A percentile compares a stretch with the other conserved stretches of the same genome.
Conservation (phyloP, 2,329 filamentous ascomycete genomes). For the Thermothelomyces thermophilus region DNA sequence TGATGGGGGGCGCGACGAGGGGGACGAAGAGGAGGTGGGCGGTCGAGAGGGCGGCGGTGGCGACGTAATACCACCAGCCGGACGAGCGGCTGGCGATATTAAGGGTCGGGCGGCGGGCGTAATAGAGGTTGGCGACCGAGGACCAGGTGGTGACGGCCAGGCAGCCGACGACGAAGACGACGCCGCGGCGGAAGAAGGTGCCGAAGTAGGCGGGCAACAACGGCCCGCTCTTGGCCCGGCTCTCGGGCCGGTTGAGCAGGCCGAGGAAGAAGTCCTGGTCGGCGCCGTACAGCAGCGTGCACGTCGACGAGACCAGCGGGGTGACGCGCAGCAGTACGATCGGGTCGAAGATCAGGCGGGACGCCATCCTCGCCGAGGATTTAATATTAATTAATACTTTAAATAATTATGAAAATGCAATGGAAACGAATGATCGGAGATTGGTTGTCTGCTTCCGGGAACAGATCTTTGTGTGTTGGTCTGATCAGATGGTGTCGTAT, state of each 20-base stretch:
- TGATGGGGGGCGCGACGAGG: constrained; percentile 29
- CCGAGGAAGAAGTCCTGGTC: constrained; percentile 40
- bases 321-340: constrained; percentile 36
- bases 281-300: constrained; percentile 38
- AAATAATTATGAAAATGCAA: no score
- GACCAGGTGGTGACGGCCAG: constrained; percentile 31
- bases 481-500: no score
- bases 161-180: constrained; percentile 31
- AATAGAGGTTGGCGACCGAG: constrained; percentile 26
- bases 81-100: constrained; percentile 22
- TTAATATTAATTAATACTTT: no score
- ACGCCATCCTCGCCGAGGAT: constrained; percentile 2
- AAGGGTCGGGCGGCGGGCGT: constrained; percentile 5
- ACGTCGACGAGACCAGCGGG: constrained; percentile 42
- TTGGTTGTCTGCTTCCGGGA: no score
- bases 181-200: constrained; percentile 34
- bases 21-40: constrained; percentile 32
- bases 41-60: constrained; percentile 28
- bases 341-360: constrained; percentile 30
- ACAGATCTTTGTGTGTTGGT: no score
- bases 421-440: no score
- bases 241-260: constrained; percentile 29
- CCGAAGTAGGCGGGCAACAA: constrained; percentile 40
- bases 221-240: constrained; percentile 29
- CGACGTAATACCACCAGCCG: constrained; percentile 31